Percentiles rank a stretch among this genome's conserved stretches.
Evolutionary conservation across 176 grass and related monocot genomes (phyloP).

Genomic region (Avena sativa): DNA sequence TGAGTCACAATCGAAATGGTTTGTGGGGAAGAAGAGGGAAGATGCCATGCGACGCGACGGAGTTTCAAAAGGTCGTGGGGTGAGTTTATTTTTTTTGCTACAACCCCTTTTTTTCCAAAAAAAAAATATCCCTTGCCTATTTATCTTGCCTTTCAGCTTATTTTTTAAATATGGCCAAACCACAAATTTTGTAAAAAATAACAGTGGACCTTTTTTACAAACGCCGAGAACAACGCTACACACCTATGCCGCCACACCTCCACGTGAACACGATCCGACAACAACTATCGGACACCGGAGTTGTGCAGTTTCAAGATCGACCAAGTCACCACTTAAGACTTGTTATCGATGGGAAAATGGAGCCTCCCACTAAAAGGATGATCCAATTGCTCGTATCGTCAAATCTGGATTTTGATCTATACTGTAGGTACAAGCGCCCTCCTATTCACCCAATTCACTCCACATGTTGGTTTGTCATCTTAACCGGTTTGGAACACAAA

Average conservation of each 20-base stretch:
- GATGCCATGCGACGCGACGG: slow-evolving; percentile 21
- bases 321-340: background rate
- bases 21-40: background rate
- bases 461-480: background rate
- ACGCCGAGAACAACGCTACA: too few relatives aligned
- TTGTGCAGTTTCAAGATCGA: background rate
- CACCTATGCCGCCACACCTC: too few relatives aligned
- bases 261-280: too few relatives aligned
- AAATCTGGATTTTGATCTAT: background rate
- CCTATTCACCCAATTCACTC: background rate
- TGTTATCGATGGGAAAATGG: background rate
- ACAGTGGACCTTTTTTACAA: too few relatives aligned
- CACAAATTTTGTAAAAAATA: too few relatives aligned
- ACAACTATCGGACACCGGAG: background rate
- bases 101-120: background rate
- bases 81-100: background rate
- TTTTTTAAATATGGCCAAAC: background rate
- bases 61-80: slow-evolving; percentile 1
- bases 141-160: background rate
- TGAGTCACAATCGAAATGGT: background rate
- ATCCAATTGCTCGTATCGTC: background rate
- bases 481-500: background rate
- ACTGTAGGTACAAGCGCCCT: background rate
- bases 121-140: background rate
- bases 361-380: background rate